phyloP scores from a whole-genome alignment of 1,284 basidiomycete genomes.

The Waitea zeae region DNA sequence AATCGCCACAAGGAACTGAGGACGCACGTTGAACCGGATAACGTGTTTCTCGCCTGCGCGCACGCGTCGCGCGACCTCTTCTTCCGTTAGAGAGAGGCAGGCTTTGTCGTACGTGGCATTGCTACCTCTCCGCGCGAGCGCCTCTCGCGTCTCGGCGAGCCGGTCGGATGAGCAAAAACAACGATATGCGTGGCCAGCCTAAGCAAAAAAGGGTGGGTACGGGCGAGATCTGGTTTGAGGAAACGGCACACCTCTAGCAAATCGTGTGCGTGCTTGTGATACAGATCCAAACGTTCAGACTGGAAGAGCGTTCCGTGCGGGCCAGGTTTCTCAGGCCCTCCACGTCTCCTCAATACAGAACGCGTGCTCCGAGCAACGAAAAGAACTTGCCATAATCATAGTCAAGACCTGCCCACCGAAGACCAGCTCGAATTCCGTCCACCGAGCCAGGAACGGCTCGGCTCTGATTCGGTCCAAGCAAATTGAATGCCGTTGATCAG shows the following conservation, averaged over 20 bases:
- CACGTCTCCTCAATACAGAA: conserved; percentile 55
- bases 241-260: conserved; percentile 48
- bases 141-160: conserved; percentile 48
- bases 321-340: background rate
- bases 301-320: conserved; percentile 15
- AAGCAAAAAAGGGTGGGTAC: conserved; percentile 1
- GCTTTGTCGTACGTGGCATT: conserved; percentile 72
- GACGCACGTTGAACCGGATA: conserved; percentile 72
- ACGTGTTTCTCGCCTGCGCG: conserved; percentile 64
- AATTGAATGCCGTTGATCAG: too few relatives aligned
- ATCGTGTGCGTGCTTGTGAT: conserved; percentile 54
- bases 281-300: conserved; percentile 82
- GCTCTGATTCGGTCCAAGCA: conserved; percentile 30
- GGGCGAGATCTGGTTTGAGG: background rate
- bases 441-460: conserved; percentile 73
- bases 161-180: conserved; percentile 80
- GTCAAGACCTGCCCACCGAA: conserved; percentile 87
- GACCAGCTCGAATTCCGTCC: conserved; percentile 57
- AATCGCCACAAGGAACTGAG: too few relatives aligned
- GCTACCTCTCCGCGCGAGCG: conserved; percentile 51
- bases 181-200: conserved; percentile 83
- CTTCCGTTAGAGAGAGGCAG: conserved; percentile 72
- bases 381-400: conserved; percentile 69
- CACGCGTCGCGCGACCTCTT: conserved; percentile 65
- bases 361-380: background rate